Percentiles rank a stretch among this genome's conserved stretches.
These are phyloP conservation scores for Mucor plumbeus DNA, from an alignment of 371 early-diverging fungal genomes.

Conservation along the genomic window DNA sequence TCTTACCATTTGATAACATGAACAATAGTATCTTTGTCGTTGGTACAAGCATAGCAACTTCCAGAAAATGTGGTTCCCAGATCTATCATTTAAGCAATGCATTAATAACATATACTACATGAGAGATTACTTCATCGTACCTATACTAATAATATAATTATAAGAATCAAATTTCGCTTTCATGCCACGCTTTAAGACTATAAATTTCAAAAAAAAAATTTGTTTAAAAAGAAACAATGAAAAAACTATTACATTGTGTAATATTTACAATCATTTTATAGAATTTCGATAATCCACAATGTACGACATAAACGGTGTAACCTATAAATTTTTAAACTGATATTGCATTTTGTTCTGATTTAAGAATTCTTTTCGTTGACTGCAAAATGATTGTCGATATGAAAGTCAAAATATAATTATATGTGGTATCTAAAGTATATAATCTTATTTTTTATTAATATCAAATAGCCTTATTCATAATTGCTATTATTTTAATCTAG, in stretches of 20 bases:
- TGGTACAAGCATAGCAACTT: constrained; percentile 7
- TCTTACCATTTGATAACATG: constrained; percentile 9
- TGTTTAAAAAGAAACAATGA: no score
- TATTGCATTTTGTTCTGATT: no score
- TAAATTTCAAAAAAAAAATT: no score
- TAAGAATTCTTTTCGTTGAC: no score
- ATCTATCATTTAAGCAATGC: not conserved
- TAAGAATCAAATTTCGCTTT: not conserved
- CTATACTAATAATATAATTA: constrained; percentile 11
- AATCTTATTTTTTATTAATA: no score
- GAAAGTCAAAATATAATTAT: no score
- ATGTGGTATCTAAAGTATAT: no score
- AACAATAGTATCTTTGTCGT: not conserved
- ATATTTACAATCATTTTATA: not conserved
- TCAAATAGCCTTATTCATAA: no score
- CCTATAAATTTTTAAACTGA: no score
- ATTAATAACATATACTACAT: not conserved
- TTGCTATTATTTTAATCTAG: no score
- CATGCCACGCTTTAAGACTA: not conserved
- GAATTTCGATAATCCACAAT: not conserved
- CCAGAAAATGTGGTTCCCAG: constrained; percentile 22
- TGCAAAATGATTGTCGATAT: no score
- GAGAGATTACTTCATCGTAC: not conserved
- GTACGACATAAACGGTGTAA: not conserved
- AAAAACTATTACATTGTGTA: not conserved